Evolutionary conservation across 2,329 filamentous ascomycete species (phyloP).

Genomic region (Cordyceps fumosorosea): DNA sequence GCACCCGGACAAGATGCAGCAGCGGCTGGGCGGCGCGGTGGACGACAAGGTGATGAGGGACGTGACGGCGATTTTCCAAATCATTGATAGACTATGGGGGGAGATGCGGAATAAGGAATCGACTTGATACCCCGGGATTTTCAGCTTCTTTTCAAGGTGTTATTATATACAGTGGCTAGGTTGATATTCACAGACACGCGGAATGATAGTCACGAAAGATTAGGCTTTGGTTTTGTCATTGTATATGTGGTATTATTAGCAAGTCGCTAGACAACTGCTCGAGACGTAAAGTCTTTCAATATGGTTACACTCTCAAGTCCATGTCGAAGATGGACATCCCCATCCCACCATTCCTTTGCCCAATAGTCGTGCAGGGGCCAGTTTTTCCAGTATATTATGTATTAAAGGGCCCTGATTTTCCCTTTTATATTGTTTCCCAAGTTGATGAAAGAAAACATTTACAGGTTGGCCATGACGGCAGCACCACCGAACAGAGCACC

Average conservation of each 20-base stretch:
- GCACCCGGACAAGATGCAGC: slow-evolving; percentile 98
- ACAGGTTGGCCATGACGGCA: slow-evolving; percentile 39
- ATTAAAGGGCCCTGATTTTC: neutral
- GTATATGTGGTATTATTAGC: neutral
- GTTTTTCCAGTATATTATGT: slow-evolving; percentile 4
- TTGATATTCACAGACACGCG: too few relatives aligned
- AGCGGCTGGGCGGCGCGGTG: slow-evolving; percentile 68
- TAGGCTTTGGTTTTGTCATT: neutral
- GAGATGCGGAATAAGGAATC: slow-evolving; percentile 41
- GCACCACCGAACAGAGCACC: slow-evolving; percentile 42
- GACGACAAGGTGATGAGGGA: slow-evolving; percentile 66
- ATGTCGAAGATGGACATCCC: neutral
- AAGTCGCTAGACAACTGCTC: neutral
- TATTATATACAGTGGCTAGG: neutral
- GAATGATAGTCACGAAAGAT: too few relatives aligned
- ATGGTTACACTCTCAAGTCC: neutral
- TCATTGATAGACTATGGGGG: slow-evolving; percentile 75
- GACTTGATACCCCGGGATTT: neutral
- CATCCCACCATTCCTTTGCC: neutral
- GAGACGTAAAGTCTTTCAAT: neutral
- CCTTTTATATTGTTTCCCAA: neutral
- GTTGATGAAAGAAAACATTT: slow-evolving; percentile 18
- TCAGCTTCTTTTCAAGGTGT: too few relatives aligned
- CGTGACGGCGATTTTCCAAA: slow-evolving; percentile 88
- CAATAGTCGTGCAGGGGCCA: neutral